phyloP scores from a whole-genome alignment of 768 basidiomycete species.

The Suillus decipiens region DNA sequence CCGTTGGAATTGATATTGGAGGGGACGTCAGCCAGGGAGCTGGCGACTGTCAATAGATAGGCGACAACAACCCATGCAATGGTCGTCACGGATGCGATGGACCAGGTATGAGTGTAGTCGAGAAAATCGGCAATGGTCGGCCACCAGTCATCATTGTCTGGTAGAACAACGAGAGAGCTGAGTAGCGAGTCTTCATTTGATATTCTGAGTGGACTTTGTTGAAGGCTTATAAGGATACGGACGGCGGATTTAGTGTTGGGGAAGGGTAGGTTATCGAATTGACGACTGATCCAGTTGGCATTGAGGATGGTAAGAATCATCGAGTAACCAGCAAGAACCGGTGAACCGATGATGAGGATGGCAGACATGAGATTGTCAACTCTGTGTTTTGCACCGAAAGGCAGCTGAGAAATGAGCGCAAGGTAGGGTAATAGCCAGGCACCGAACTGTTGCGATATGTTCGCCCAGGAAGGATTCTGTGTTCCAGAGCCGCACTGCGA shows the following conservation, averaged over 20 bases:
- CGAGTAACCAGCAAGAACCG: slow-evolving; percentile 47
- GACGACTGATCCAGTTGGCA: slow-evolving; percentile 40
- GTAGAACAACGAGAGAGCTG: slow-evolving; percentile 44
- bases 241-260: slow-evolving; percentile 28
- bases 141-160: slow-evolving; percentile 47
- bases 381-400: slow-evolving; percentile 42
- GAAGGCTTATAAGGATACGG: slow-evolving; percentile 39
- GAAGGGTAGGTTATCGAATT: slow-evolving; percentile 32
- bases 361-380: slow-evolving; percentile 45
- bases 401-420: slow-evolving; percentile 50
- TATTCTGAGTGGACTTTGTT: slow-evolving; percentile 42
- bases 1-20: slow-evolving; percentile 34
- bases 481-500: slow-evolving; percentile 13
- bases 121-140: slow-evolving; percentile 31
- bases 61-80: slow-evolving; percentile 48
- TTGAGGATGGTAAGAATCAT: slow-evolving; percentile 48
- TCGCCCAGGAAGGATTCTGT: slow-evolving; percentile 20
- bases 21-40: slow-evolving; percentile 22
- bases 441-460: slow-evolving; percentile 38
- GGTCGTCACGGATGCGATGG: slow-evolving; percentile 39
- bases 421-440: slow-evolving; percentile 53
- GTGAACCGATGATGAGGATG: slow-evolving; percentile 48
- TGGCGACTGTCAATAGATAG: slow-evolving; percentile 41
- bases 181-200: slow-evolving; percentile 30
- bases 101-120: slow-evolving; percentile 42